Conservation (phyloP, 805 yeast genomes). For the Wickerhamia fluorescens region DNA sequence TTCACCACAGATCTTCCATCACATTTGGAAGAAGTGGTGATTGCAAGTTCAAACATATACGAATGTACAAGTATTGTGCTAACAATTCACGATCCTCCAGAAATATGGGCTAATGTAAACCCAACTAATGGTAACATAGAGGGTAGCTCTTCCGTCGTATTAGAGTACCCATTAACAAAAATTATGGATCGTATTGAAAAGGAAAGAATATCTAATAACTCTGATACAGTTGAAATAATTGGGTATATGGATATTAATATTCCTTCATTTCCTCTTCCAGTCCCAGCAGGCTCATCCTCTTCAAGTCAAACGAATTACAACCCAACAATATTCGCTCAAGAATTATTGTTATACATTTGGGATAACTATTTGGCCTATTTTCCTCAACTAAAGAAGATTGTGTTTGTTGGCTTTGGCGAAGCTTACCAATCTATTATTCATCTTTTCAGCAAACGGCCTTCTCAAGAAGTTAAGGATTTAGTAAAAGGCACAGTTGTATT, state of each 20-base stretch:
- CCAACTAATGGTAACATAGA: constrained; percentile 75
- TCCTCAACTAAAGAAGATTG: constrained; percentile 53
- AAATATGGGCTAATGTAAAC: constrained; percentile 82
- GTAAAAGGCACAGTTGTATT: constrained; percentile 69
- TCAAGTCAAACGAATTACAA: constrained; percentile 35
- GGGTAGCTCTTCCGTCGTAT: constrained; percentile 61
- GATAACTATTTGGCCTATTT: constrained; percentile 82
- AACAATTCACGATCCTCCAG: constrained; percentile 85
- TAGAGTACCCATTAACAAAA: constrained; percentile 60
- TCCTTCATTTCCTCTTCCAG: constrained; percentile 47
- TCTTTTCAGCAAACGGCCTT: constrained; percentile 71
- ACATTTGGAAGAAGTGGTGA: constrained; percentile 53
- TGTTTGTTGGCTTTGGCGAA: constrained; percentile 85
- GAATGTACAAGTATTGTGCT: constrained; percentile 58
- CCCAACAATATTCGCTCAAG: constrained; percentile 66
- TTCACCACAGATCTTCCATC: constrained; percentile 38
- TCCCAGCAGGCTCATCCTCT: constrained; percentile 10
- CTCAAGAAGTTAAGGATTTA: constrained; percentile 44
- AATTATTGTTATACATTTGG: constrained; percentile 74
- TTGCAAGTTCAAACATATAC: constrained; percentile 67
- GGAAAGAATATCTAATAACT: constrained; percentile 18
- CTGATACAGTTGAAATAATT: constrained; percentile 26
- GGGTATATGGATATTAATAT: constrained; percentile 83
- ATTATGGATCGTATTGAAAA: constrained; percentile 50
- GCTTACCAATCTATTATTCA: constrained; percentile 84